Evolutionary conservation across 441 rosid genomes (phyloP).

Genomic region (Populus hybrid): DNA sequence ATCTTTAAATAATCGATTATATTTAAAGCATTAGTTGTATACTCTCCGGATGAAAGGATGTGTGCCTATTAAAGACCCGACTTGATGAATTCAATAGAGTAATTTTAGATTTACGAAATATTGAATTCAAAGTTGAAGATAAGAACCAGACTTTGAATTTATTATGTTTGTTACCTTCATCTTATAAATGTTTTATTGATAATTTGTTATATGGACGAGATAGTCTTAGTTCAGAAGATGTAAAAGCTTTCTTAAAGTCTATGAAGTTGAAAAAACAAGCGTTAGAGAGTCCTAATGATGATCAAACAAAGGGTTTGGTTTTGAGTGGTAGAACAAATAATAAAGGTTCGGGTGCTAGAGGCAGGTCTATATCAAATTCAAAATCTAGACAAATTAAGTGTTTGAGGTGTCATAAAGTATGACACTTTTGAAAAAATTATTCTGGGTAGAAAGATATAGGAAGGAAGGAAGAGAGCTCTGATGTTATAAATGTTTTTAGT

Average conservation of each 20-base stretch:
- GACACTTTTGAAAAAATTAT: too few relatives aligned
- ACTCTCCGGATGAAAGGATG: neutral
- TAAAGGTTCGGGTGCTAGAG: neutral
- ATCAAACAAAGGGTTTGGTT: neutral
- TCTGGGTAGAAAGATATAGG: too few relatives aligned
- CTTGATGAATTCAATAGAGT: neutral
- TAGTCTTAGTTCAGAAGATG: neutral
- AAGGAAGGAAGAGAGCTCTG: fast-evolving
- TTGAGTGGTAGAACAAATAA: neutral
- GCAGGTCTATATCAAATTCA: too few relatives aligned
- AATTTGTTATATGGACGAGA: neutral
- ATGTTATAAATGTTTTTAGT: too few relatives aligned
- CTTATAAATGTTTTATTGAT: neutral
- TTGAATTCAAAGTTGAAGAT: neutral
- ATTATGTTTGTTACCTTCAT: neutral
- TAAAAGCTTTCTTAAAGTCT: neutral
- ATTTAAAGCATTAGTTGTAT: neutral
- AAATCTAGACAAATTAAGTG: too few relatives aligned
- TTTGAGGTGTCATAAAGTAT: too few relatives aligned
- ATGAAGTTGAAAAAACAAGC: neutral
- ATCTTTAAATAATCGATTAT: neutral
- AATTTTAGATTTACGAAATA: neutral
- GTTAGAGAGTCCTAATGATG: neutral
- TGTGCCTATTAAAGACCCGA: neutral
- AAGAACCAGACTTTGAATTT: neutral